Base-by-base conservation (phyloP, 1,284 basidiomycete genomes). In the Cryptococcus sp. region DNA sequence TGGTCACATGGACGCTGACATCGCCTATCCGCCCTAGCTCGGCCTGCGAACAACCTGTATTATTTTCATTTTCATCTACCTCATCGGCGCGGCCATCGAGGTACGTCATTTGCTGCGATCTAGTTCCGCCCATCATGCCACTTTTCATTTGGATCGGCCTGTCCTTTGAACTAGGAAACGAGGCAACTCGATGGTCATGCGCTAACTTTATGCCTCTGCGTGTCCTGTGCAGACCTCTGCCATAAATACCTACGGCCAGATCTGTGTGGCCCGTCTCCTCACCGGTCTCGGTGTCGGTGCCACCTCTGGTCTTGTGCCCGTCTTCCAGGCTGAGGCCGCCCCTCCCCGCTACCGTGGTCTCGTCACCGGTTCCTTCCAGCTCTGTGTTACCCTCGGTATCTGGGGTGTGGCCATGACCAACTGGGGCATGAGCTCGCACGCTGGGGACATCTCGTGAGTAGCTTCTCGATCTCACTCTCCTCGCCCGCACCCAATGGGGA, bases 11-110 rank as follows among this genome's bases (percentile, higher is more conserved):
- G n/a, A 9, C 28, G 28, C 28, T 33, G 28, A 33, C 28, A 9
- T 9, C 5, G 28, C 9, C 28, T 15, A 48, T 46, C 23, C 28
- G 20, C 18, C 23, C 46, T 49, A 70, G 68, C 63, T 75, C 57
- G 75, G 75, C 61, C 69, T 75, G 9, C 66, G 72, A 37, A 42
- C 59, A 8, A 75, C 73, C 6, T 75, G 74, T 57, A 68, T 78
- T 47, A 46, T 71, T 44, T 75, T 78, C 66, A 75, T 75, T 57
- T 56, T 63, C 50, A 59, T 75, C 50, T 76, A 77, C 70, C 68
- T 76, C 51, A 64, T 72, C 56, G 78, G 78, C 52, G 68, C 77
- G 40, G 77, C 77, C 40, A 73, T 79, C 63, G 78, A 79, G 63
- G 70, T 71, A 42, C 52, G 65, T 61, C 12, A 36, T 6, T 15